Percentiles rank a stretch among this genome's conserved stretches.
Evolutionary conservation across 352 stramenopile genomes (phyloP).

Genomic region (Pythium graminicola): DNA sequence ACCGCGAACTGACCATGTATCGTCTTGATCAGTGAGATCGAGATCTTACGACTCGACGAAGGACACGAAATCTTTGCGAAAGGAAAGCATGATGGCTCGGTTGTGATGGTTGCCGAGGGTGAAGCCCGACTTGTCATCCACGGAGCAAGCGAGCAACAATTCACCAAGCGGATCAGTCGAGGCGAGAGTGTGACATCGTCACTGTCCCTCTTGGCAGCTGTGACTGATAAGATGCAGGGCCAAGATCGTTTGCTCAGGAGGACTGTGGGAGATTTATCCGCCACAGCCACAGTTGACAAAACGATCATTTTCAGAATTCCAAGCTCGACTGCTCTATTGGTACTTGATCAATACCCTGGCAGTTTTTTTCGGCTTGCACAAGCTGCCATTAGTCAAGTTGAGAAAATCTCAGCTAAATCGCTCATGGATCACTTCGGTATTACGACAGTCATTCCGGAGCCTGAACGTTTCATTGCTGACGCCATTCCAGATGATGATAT

Average conservation of each 20-base stretch:
- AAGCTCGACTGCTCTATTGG: constrained; percentile 32
- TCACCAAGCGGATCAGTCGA: constrained; percentile 42
- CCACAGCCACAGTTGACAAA: constrained; percentile 32
- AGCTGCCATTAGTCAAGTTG: constrained; percentile 67
- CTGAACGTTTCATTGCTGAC: constrained; percentile 23
- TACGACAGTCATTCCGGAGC: constrained; percentile 33
- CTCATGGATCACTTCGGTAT: constrained; percentile 81
- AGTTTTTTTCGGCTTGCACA: constrained; percentile 71
- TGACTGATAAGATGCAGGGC: constrained; percentile 34
- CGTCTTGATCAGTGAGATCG: constrained; percentile 36
- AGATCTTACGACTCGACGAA: constrained; percentile 40
- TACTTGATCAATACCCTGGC: constrained; percentile 56
- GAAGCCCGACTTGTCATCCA: constrained; percentile 55
- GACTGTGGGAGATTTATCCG: constrained; percentile 52
- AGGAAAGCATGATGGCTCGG: constrained; percentile 61
- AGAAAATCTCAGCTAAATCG: constrained; percentile 75
- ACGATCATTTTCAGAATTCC: constrained; percentile 69
- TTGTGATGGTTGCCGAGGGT: constrained; percentile 64
- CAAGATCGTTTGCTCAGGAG: constrained; percentile 29
- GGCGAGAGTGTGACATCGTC: constrained; percentile 74
- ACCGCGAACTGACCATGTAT: no score
- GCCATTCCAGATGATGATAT: neutral
- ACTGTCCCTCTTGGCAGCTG: constrained; percentile 48
- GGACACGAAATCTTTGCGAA: constrained; percentile 53
- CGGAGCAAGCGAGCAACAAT: constrained; percentile 32